Evolutionary conservation across 441 rosid species (phyloP), one percentile per base, ranked within the genome.

Genomic region (Jatropha multifida): DNA sequence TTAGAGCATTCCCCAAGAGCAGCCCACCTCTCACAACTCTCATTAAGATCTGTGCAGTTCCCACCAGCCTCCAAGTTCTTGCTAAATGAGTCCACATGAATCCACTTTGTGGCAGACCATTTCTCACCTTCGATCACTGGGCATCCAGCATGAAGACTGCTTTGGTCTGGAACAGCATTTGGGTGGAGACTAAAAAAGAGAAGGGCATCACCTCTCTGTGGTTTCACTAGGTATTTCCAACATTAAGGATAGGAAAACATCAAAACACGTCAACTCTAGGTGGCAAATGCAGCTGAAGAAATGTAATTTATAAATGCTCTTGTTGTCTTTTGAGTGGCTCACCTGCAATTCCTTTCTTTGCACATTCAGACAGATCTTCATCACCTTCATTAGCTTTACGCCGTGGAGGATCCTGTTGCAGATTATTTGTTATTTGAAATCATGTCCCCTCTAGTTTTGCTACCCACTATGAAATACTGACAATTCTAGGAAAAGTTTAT

Each of bases 41-140:
- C 65, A 61, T 61, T 61, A 3, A 61, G 9, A 32, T 61, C 51
- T 81, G 89, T 26, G 41, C 65, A 61, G 9, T 61, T 61, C 65
- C 65, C 41, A 61, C 18, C 65, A 61, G 18, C 65, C 14, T 61
- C 17, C 65, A 61, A 27, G 17, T 23, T 61, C 41, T 32, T 61
- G 40, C 12, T 14, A 32, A 27, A 61, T 9, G 97, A 90, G 82
- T 93, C 92, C 20, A 90, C 98, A 54, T 95, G 99, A 74, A 95
- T 87, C 98, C 99, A 95, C 83, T 95, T 95, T 0, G 99, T 95
- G 4, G 99, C 99, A 3, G 97, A 94, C 98, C 98, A 92, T 87
- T 94, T 94, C 90, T 94, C 98, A 83, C 98, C 97, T 78, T 93
- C 92, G 7, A 93, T 88, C 81, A 95, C 97, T 0, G 94, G 99